Evolutionary conservation across 306 rosid species (phyloP).

Genomic region (Calophaca sinica): DNA sequence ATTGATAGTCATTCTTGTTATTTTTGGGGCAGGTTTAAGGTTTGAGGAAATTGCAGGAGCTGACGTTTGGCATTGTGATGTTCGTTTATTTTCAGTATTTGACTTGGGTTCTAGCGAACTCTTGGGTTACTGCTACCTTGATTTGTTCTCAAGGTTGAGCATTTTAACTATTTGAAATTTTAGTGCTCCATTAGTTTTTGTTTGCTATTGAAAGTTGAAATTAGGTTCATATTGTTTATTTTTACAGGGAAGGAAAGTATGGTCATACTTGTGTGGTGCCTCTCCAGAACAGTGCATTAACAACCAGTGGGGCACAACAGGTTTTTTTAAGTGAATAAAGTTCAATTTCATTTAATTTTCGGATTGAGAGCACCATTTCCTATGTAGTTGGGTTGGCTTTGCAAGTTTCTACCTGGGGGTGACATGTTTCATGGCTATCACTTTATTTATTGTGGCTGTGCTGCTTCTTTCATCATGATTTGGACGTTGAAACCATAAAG

Average conservation of each 20-base stretch:
- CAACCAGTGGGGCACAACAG: slow-evolving; percentile 68
- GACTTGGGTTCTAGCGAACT: slow-evolving; percentile 83
- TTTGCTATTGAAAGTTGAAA: slow-evolving; percentile 43
- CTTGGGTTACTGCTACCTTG: slow-evolving; percentile 90
- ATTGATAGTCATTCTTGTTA: slow-evolving; percentile 34
- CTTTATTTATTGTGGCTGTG: background rate
- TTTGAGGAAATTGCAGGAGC: slow-evolving; percentile 80
- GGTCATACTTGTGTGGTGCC: slow-evolving; percentile 85
- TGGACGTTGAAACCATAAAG: background rate
- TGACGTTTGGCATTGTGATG: slow-evolving; percentile 93
- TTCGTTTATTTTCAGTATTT: slow-evolving; percentile 70
- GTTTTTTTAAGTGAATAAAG: slow-evolving; percentile 45
- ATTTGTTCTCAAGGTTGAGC: slow-evolving; percentile 75
- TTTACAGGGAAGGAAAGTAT: slow-evolving; percentile 85
- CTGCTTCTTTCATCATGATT: slow-evolving; percentile 6
- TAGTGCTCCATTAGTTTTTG: slow-evolving; percentile 22
- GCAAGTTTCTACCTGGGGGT: slow-evolving; percentile 4
- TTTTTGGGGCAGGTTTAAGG: slow-evolving; percentile 70
- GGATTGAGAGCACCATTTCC: slow-evolving; percentile 28
- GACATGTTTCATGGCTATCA: background rate
- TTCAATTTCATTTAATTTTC: slow-evolving; percentile 23
- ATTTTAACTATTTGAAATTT: slow-evolving; percentile 18
- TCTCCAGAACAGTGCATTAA: slow-evolving; percentile 87
- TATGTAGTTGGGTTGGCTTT: slow-evolving; percentile 23
- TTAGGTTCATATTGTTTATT: slow-evolving; percentile 40